phyloP scores from a whole-genome alignment of 805 yeast genomes.

The Kuraishia cidri region DNA sequence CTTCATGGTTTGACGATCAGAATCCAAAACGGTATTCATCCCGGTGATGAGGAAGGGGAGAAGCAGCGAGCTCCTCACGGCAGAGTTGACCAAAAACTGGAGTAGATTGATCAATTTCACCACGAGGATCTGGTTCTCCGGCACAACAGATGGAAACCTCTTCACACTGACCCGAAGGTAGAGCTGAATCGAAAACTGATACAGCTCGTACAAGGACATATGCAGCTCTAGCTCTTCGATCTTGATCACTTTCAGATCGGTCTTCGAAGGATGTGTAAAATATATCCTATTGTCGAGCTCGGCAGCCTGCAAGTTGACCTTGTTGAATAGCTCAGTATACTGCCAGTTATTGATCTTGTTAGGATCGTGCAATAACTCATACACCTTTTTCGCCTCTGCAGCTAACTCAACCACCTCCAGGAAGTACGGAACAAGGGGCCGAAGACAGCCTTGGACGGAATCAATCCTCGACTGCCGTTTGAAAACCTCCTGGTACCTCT shows the following conservation, averaged over 20 bases:
- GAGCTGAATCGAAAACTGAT: slow-evolving; percentile 16
- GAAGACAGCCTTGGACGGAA: neutral
- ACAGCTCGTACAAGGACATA: slow-evolving; percentile 24
- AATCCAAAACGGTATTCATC: slow-evolving; percentile 15
- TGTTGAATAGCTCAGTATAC: neutral
- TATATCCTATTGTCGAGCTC: neutral
- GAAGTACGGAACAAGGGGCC: neutral
- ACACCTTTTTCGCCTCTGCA: neutral
- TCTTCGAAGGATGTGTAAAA: neutral
- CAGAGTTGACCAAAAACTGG: slow-evolving; percentile 12
- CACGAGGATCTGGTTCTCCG: slow-evolving; percentile 12
- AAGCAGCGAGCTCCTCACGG: slow-evolving; percentile 18
- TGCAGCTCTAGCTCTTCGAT: slow-evolving; percentile 16
- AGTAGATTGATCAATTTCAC: slow-evolving; percentile 12
- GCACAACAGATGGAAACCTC: slow-evolving; percentile 15
- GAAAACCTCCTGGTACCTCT: neutral
- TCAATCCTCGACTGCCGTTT: neutral
- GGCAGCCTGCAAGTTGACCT: neutral
- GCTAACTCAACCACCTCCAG: neutral
- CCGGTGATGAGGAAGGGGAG: slow-evolving; percentile 30
- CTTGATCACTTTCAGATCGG: slow-evolving; percentile 1
- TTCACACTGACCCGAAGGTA: slow-evolving; percentile 15
- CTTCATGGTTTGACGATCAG: slow-evolving; percentile 16
- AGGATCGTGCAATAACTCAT: neutral
- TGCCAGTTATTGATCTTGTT: neutral